Evolutionary conservation across 805 yeast species (phyloP).

Genomic region (Starmera caribaea): DNA sequence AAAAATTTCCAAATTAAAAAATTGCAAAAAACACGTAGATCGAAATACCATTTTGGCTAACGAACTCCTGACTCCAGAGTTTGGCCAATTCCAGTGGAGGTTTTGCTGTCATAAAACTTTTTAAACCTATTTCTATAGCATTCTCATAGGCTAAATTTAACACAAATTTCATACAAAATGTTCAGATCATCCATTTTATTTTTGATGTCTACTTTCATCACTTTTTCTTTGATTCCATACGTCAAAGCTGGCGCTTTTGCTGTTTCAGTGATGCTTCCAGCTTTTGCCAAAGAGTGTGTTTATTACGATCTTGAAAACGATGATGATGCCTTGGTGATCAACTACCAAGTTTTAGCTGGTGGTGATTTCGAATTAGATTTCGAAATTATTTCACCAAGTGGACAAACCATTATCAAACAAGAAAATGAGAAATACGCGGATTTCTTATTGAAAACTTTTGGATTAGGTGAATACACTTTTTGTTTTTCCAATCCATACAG

Average conservation of each 20-base stretch:
- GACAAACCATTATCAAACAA: slow-evolving; percentile 36
- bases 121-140: too few relatives aligned
- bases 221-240: background rate
- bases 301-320: slow-evolving; percentile 26
- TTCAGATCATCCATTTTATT: background rate
- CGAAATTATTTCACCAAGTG: slow-evolving; percentile 46
- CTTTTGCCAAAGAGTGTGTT: slow-evolving; percentile 35
- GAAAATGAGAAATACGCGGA: slow-evolving; percentile 57
- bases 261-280: slow-evolving; percentile 25
- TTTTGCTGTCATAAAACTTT: too few relatives aligned
- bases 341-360: slow-evolving; percentile 46
- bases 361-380: slow-evolving; percentile 63
- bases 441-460: slow-evolving; percentile 46
- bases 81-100: too few relatives aligned
- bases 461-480: slow-evolving; percentile 53
- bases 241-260: slow-evolving; percentile 14
- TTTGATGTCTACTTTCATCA: background rate
- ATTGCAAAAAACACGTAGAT: too few relatives aligned
- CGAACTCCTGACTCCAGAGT: too few relatives aligned
- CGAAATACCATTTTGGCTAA: too few relatives aligned
- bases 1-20: too few relatives aligned
- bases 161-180: background rate
- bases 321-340: slow-evolving; percentile 29
- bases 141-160: too few relatives aligned
- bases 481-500: slow-evolving; percentile 60